Evolutionary conservation across 2,329 filamentous ascomycete genomes (phyloP).

Genomic region (Colletotrichum orbiculare): DNA sequence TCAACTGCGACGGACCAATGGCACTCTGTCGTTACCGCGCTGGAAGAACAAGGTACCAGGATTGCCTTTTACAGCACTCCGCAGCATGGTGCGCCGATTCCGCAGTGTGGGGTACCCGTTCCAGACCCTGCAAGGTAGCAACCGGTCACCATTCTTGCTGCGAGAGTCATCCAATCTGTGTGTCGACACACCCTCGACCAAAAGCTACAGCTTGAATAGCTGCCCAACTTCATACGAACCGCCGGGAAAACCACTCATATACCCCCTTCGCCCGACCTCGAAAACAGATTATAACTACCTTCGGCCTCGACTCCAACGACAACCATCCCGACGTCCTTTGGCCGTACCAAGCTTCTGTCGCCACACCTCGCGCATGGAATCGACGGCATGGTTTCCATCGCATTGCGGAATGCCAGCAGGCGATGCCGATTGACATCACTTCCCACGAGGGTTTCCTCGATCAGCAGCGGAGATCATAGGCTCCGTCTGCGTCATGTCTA

Average conservation of each 20-base stretch:
- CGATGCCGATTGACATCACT: slow-evolving; percentile 48
- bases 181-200: slow-evolving; percentile 17
- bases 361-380: slow-evolving; percentile 46
- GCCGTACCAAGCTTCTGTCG: background rate
- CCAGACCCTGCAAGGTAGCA: slow-evolving; percentile 36
- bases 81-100: slow-evolving; percentile 36
- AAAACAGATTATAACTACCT: background rate
- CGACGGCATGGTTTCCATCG: slow-evolving; percentile 57
- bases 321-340: background rate
- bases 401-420: slow-evolving; percentile 58
- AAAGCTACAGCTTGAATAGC: slow-evolving; percentile 32
- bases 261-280: background rate
- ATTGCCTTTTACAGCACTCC: slow-evolving; percentile 35
- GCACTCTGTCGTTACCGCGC: slow-evolving; percentile 7
- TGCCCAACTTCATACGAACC: slow-evolving; percentile 22
- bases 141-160: slow-evolving; percentile 26
- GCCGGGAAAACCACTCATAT: slow-evolving; percentile 32
- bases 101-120: slow-evolving; percentile 36
- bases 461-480: background rate
- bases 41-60: slow-evolving; percentile 14
- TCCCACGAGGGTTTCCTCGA: slow-evolving; percentile 14
- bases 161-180: slow-evolving; percentile 35
- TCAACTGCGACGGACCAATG: slow-evolving; percentile 10
- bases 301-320: background rate
- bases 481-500: slow-evolving; percentile 14